Evolutionary conservation across 2,329 filamentous ascomycete genomes (phyloP).

Genomic region (Exophiala sp.): DNA sequence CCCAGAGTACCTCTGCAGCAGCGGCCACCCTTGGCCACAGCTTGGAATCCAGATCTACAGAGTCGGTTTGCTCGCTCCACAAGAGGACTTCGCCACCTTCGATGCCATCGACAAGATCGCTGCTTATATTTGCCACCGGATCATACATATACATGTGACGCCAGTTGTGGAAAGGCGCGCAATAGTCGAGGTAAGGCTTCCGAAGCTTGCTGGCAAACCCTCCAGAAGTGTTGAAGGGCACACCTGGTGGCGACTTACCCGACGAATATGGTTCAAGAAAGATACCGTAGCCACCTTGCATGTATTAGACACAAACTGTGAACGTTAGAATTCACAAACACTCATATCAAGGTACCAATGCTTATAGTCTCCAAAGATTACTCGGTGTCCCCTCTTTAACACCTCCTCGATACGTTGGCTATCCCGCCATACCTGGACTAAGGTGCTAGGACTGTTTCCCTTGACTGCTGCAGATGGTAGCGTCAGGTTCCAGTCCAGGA

Average conservation of each 20-base stretch:
- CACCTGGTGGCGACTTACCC: constrained; percentile 25
- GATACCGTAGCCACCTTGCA: constrained; percentile 25
- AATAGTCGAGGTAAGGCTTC: constrained; percentile 76
- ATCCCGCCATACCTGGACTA: constrained; percentile 70
- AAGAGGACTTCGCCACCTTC: constrained; percentile 78
- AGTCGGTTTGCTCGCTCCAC: constrained; percentile 77
- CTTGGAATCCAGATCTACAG: constrained; percentile 65
- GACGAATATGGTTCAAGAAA: constrained; percentile 28
- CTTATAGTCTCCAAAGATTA: constrained; percentile 31
- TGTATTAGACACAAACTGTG: neutral
- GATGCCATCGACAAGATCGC: constrained; percentile 62
- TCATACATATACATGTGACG: constrained; percentile 76
- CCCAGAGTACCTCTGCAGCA: constrained; percentile 55
- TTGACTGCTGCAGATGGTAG: constrained; percentile 55
- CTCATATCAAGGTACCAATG: constrained; percentile 31
- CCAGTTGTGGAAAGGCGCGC: constrained; percentile 77
- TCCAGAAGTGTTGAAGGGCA: constrained; percentile 26
- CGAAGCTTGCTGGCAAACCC: constrained; percentile 20
- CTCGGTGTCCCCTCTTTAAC: constrained; percentile 32
- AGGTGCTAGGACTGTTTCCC: constrained; percentile 3
- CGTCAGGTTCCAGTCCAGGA: constrained; percentile 72
- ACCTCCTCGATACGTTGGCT: constrained; percentile 28
- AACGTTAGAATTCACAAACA: neutral
- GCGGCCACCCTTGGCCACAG: constrained; percentile 56
- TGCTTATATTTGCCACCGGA: constrained; percentile 62